Evolutionary conservation across 225 moss, liverwort and hornwort species (phyloP), one percentile per base, ranked within the genome.

Genomic region (Sphagnum contortum): DNA sequence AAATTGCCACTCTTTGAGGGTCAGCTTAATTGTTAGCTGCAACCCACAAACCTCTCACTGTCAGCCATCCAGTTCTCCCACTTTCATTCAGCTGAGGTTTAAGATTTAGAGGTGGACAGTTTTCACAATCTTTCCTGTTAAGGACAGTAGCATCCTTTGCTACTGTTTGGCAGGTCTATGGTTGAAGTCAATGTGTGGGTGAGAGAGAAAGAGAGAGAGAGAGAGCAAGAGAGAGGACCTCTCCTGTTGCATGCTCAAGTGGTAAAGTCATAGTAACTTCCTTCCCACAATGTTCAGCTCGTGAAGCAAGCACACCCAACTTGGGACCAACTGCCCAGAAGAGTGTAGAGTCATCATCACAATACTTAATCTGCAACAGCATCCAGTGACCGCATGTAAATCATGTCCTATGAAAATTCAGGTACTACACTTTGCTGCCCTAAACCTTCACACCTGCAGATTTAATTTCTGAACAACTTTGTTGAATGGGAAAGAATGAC

Each of bases 1-100:
- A 76, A 96, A 96, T 62, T 96, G 96, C 96, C 96, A 96, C 76
- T 96, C 96, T 64, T 90, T 96, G 44, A 96, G 74, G 48, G 66
- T 64, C 29, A 96, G 63, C 69, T 71, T 90, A 66, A 92, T 81
- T 8, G 90, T 87, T 59, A 96, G 73, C 96, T 96, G 96, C 64
- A 65, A 55, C 47, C 9, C 51, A 60, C 7, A 13, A 48, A 59
- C 49, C 44, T 48, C n/a, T 48, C 29, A 29, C 29, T 29, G 29
- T 29, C 29, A 29, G 29, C 29, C 29, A 29, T 29, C 29, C 29
- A 29, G 29, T 29, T 29, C 29, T 29, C 29, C 29, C 29, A 29
- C 29, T 29, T 29, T 29, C 1, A 1, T 29, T 29, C 29, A 29
- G 29, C 29, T 0, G 29, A 29, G 29, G 29, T 29, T 29, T 29